phyloP scores from a whole-genome alignment of 192 early-diverging fungal species.

The Gigaspora rosea region DNA sequence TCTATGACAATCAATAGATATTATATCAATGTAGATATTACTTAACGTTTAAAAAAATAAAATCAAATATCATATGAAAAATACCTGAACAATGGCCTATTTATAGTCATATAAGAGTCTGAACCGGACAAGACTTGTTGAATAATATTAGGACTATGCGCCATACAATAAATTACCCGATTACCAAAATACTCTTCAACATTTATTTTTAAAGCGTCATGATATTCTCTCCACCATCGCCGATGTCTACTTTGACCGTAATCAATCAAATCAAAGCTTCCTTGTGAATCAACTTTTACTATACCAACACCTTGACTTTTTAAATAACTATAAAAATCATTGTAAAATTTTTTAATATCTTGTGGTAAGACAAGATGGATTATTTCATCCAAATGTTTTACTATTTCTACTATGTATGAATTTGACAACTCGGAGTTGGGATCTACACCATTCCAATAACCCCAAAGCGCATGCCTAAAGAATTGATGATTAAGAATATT shows the following conservation, averaged over 20 bases:
- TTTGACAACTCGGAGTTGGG: constrained; percentile 33
- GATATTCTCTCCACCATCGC: constrained; percentile 43
- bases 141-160: constrained; percentile 49
- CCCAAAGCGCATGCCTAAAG: constrained; percentile 48
- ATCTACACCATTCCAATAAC: constrained; percentile 60
- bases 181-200: constrained; percentile 45
- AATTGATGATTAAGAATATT: not conserved
- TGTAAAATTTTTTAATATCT: constrained; percentile 44
- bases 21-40: not conserved
- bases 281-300: constrained; percentile 61
- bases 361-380: constrained; percentile 35
- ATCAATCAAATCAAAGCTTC: constrained; percentile 47
- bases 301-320: constrained; percentile 47
- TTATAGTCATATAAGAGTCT: not conserved
- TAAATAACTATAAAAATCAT: constrained; percentile 55
- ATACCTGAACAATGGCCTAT: not conserved
- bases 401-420: constrained; percentile 34
- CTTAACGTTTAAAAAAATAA: not conserved
- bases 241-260: constrained; percentile 2
- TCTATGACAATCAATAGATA: constrained; percentile 35
- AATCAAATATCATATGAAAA: too few relatives aligned
- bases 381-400: constrained; percentile 33
- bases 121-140: constrained; percentile 33
- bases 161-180: constrained; percentile 57
- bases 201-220: constrained; percentile 42